Conservation (phyloP, 2,329 filamentous ascomycete genomes). For the Venturia nashicola region DNA sequence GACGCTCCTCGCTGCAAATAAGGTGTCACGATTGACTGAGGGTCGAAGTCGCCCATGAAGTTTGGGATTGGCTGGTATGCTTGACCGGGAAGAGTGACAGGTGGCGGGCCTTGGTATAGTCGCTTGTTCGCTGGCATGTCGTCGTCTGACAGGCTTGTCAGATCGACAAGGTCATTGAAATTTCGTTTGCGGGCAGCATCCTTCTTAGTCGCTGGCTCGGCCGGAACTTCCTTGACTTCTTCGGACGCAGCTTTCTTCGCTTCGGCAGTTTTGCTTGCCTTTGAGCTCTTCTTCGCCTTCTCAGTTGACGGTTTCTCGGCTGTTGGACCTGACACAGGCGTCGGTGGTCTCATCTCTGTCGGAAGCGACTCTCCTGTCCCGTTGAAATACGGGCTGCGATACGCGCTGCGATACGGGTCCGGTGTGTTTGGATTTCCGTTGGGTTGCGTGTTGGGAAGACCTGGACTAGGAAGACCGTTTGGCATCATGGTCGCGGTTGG, state of each 20-base stretch:
- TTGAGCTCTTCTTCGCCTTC: constrained; percentile 15
- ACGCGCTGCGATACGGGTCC: neutral
- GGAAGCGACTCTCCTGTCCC: neutral
- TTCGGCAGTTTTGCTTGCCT: constrained; percentile 5
- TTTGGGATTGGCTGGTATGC: constrained; percentile 1
- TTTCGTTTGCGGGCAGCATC: constrained; percentile 43
- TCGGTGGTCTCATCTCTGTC: neutral
- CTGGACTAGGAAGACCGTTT: neutral
- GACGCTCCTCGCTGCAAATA: neutral
- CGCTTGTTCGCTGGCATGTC: constrained; percentile 11
- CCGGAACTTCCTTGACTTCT: constrained; percentile 6
- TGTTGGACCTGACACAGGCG: constrained; percentile 13
- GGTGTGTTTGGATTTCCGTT: neutral
- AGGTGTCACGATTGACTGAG: neutral
- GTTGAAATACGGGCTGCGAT: constrained; percentile 10
- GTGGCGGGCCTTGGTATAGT: neutral
- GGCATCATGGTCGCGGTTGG: neutral
- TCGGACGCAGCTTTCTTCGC: neutral
- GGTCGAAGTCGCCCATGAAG: constrained; percentile 1
- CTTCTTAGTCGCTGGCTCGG: constrained; percentile 34
- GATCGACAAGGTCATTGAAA: constrained; percentile 41
- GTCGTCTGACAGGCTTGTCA: constrained; percentile 36
- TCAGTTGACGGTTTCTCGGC: constrained; percentile 14
- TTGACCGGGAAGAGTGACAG: neutral
- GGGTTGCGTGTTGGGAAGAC: neutral